phyloP scores from a whole-genome alignment of 176 grass and related monocot genomes.

The Poa annua region DNA sequence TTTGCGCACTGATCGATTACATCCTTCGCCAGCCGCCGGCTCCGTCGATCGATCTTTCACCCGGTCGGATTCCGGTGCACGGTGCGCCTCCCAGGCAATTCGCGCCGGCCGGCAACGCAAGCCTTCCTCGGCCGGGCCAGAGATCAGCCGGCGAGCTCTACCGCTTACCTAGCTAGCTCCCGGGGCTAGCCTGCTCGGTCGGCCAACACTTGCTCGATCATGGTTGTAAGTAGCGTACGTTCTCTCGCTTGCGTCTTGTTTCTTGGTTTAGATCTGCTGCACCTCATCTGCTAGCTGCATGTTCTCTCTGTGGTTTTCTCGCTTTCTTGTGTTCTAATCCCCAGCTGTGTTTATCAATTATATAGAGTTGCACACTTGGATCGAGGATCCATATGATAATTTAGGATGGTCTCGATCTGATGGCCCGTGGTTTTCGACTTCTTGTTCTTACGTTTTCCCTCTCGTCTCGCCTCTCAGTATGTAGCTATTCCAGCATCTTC shows the following conservation, averaged over 20 bases:
- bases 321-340: not conserved
- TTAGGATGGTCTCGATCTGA: slow-evolving; percentile 14
- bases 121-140: not conserved
- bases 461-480: too few relatives aligned
- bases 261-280: slow-evolving; percentile 19
- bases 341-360: not conserved
- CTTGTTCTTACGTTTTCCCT: too few relatives aligned
- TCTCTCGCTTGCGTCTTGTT: not conserved
- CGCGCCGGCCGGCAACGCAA: not conserved
- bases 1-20: not conserved
- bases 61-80: not conserved
- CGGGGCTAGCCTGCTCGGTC: not conserved
- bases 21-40: not conserved
- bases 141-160: not conserved
- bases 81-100: not conserved
- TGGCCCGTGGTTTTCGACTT: not conserved
- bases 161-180: not conserved
- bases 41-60: not conserved
- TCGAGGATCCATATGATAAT: not conserved
- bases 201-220: not conserved
- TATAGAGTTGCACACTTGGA: not conserved
- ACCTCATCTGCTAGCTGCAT: too few relatives aligned
- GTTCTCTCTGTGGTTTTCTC: not conserved
- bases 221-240: slow-evolving; percentile 37
- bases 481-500: not conserved